These are phyloP conservation scores for Pseudogymnoascus sp. DNA, from an alignment of 2,329 filamentous ascomycete genomes.

Conservation along the genomic window DNA sequence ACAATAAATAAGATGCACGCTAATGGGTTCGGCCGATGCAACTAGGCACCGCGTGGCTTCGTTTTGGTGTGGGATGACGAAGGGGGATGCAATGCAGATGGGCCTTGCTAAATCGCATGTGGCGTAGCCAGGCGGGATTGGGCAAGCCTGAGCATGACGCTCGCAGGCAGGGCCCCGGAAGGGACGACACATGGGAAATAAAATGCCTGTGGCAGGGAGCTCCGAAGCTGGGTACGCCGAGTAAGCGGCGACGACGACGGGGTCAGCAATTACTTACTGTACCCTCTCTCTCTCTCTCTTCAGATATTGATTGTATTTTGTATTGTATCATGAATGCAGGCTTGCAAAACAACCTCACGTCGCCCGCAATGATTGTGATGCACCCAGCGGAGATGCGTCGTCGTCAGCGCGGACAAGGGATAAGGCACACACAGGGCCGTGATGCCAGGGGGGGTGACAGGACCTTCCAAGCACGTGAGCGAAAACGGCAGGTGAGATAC, in stretches of 20 bases:
- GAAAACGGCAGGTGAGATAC: not conserved
- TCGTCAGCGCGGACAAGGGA: not conserved
- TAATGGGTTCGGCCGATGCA: not conserved
- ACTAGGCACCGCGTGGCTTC: not conserved
- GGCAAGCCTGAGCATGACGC: not conserved
- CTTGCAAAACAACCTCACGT: not conserved
- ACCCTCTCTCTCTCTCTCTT: not conserved
- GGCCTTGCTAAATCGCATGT: not conserved
- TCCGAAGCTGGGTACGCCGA: not conserved
- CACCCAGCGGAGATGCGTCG: not conserved
- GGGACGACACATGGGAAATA: not conserved
- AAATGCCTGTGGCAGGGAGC: not conserved
- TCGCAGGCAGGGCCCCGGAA: not conserved
- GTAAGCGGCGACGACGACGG: not conserved
- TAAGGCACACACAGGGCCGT: not conserved
- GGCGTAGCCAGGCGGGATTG: not conserved
- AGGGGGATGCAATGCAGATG: not conserved
- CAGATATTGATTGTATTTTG: not conserved
- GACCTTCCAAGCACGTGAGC: not conserved
- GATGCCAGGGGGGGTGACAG: not conserved
- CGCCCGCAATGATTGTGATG: not conserved
- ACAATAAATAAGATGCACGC: conserved; percentile 1
- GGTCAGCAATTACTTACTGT: not conserved
- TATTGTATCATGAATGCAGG: not conserved
- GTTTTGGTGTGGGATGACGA: not conserved